Percentiles rank a stretch among this genome's conserved stretches.
These are phyloP conservation scores for Raphanus hybrid DNA, from an alignment of 441 rosid species.

Conservation along the genomic window DNA sequence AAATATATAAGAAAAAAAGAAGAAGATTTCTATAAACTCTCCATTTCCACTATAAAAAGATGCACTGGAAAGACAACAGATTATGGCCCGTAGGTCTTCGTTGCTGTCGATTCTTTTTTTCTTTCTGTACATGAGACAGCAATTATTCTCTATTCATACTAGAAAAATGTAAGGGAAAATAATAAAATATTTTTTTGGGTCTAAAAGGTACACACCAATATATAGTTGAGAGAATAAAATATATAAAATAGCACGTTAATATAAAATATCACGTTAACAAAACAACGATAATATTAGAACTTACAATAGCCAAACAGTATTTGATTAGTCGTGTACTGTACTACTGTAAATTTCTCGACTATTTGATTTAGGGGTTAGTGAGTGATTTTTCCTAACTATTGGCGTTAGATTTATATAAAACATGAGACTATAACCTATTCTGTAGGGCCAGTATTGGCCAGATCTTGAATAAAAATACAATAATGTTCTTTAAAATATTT, in stretches of 20 bases:
- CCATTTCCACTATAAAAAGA: constrained; percentile 20
- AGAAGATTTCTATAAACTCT: constrained; percentile 5
- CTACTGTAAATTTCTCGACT: too few species aligned
- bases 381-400: background rate
- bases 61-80: constrained; percentile 24
- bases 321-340: too few species aligned
- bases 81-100: constrained; percentile 38
- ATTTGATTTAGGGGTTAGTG: background rate
- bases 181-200: background rate
- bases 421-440: background rate
- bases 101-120: constrained; percentile 16
- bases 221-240: too few species aligned
- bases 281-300: too few species aligned
- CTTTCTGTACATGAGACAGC: background rate
- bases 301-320: too few species aligned
- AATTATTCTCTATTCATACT: too few species aligned
- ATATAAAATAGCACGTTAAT: too few species aligned
- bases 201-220: background rate
- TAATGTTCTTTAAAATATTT: constrained; percentile 15
- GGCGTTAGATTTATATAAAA: constrained; percentile 1
- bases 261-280: too few species aligned
- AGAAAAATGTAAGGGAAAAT: too few species aligned
- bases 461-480: constrained; percentile 1
- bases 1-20: background rate
- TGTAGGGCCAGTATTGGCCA: constrained; percentile 14